A percentile compares a stretch with the other conserved stretches of the same genome.
phyloP scores from a whole-genome alignment of 306 rosid genomes.

The Abrus pulchellus region DNA sequence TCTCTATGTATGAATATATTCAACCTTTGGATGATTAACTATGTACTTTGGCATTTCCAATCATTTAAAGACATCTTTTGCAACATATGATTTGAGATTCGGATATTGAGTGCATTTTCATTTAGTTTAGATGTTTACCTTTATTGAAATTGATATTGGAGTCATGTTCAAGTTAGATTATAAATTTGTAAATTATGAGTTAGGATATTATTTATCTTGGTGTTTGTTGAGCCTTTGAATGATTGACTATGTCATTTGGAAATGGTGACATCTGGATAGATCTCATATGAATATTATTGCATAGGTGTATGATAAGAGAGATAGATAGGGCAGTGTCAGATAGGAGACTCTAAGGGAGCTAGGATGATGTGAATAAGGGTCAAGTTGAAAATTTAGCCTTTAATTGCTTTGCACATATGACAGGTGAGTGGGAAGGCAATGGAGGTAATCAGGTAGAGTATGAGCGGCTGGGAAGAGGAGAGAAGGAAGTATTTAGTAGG shows the following conservation, averaged over 20 bases:
- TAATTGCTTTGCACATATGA: not conserved
- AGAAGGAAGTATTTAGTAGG: not conserved
- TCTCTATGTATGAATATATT: no score
- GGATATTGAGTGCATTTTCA: no score
- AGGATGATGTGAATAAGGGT: not conserved
- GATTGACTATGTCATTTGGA: not conserved
- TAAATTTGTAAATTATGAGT: conserved; percentile 9
- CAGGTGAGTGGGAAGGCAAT: not conserved
- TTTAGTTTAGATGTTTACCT: not conserved
- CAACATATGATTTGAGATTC: no score
- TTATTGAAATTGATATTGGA: not conserved
- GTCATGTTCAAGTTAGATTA: conserved; percentile 2
- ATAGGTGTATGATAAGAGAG: not conserved
- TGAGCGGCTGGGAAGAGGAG: not conserved
- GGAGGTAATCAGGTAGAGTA: not conserved
- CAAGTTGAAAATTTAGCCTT: not conserved
- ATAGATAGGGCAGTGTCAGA: not conserved
- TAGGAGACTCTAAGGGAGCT: not conserved
- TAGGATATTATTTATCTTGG: not conserved
- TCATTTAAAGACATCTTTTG: no score
- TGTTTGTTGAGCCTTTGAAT: not conserved
- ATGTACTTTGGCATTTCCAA: no score
- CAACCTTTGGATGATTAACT: no score
- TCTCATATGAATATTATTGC: not conserved
- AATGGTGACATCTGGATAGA: not conserved